These are phyloP conservation scores for Vanrija humicola DNA, from an alignment of 1,284 basidiomycete genomes.

Conservation along the genomic window DNA sequence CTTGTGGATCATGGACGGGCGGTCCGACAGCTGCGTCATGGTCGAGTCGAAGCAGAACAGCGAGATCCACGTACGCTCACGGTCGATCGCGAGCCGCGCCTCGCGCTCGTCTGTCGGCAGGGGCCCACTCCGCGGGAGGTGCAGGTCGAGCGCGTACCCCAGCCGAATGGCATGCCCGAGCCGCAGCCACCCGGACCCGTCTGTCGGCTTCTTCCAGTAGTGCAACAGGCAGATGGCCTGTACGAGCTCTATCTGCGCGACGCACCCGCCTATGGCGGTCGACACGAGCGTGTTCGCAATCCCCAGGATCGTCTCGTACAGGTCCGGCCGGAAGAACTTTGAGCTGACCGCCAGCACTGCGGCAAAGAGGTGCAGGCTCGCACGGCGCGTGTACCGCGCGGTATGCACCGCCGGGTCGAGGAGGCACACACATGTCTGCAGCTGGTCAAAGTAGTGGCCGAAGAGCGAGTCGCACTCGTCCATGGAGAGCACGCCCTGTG, in stretches of 20 bases:
- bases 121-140: constrained; percentile 16
- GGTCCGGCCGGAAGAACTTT: constrained; percentile 22
- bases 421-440: constrained; percentile 24
- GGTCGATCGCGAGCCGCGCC: constrained; percentile 20
- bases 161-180: constrained; percentile 32
- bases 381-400: constrained; percentile 10
- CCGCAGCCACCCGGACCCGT: constrained; percentile 19
- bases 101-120: constrained; percentile 21
- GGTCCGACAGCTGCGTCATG: constrained; percentile 19
- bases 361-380: constrained; percentile 16
- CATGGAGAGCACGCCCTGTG: constrained; percentile 14
- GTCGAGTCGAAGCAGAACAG: constrained; percentile 22
- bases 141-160: constrained; percentile 28
- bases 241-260: constrained; percentile 17
- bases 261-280: constrained; percentile 13
- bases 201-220: constrained; percentile 22
- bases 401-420: constrained; percentile 21
- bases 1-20: constrained; percentile 20
- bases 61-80: constrained; percentile 26
- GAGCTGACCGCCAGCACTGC: constrained; percentile 18
- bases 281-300: constrained; percentile 14
- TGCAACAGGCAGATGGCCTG: constrained; percentile 23
- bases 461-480: constrained; percentile 22
- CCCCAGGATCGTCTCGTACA: constrained; percentile 14
- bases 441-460: constrained; percentile 22